A percentile compares a stretch with the other conserved stretches of the same genome.
These are phyloP conservation scores for Syzygium syzygioides DNA, from an alignment of 441 rosid species.

Conservation along the genomic window DNA sequence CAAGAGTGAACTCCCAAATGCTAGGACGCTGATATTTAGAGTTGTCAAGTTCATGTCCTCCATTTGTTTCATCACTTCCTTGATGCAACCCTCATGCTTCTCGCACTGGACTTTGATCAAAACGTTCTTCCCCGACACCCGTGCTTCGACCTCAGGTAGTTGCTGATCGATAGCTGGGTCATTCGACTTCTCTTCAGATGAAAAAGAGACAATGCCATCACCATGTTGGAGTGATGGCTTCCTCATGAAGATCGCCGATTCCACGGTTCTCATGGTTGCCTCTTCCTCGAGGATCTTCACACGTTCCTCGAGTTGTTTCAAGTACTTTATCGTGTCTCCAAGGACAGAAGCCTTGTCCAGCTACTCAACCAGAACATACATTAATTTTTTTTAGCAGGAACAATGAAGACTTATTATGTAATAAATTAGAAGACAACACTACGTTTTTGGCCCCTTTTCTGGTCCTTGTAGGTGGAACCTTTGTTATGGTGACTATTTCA, in stretches of 20 bases:
- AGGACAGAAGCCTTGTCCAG: slow-evolving; percentile 2
- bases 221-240: not conserved
- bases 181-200: not conserved
- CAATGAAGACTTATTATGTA: not conserved
- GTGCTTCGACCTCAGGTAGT: not conserved
- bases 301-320: not conserved
- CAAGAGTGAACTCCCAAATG: not conserved
- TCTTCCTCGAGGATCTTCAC: not conserved
- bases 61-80: not conserved
- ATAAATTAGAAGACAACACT: not conserved
- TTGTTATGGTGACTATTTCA: not conserved
- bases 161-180: not conserved
- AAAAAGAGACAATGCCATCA: not conserved
- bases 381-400: not conserved
- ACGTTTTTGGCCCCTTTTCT: not conserved
- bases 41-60: not conserved
- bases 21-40: not conserved
- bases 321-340: not conserved
- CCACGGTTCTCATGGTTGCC: not conserved
- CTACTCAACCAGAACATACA: not conserved
- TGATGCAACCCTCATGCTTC: not conserved
- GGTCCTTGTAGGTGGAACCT: not conserved
- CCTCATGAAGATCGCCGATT: not conserved
- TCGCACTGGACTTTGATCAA: not conserved
- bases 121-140: not conserved